Percentiles rank a stretch among this genome's conserved stretches.
These are phyloP conservation scores for Pythium periplocum DNA, from an alignment of 352 stramenopile species.

Conservation along the genomic window DNA sequence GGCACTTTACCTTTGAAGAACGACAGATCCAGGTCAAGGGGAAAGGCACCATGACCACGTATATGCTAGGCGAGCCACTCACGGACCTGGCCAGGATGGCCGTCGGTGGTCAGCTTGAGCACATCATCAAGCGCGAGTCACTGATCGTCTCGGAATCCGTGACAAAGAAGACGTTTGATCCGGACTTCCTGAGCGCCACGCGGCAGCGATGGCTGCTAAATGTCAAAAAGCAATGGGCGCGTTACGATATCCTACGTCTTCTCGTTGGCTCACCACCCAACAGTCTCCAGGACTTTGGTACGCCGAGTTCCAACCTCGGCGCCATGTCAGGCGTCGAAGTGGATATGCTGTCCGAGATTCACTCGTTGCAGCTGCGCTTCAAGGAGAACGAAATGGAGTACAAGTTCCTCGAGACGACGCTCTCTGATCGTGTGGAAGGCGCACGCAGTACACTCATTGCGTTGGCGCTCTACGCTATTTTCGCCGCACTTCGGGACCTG, in stretches of 20 bases:
- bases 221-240: constrained; percentile 44
- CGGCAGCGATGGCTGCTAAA: constrained; percentile 44
- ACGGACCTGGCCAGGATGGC: constrained; percentile 58
- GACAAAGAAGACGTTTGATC: constrained; percentile 35
- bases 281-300: constrained; percentile 21
- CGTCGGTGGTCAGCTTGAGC: constrained; percentile 54
- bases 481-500: constrained; percentile 64
- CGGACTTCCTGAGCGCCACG: constrained; percentile 46
- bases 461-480: constrained; percentile 51
- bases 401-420: constrained; percentile 65
- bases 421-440: constrained; percentile 55
- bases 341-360: constrained; percentile 65
- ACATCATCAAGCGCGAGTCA: constrained; percentile 67
- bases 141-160: constrained; percentile 41
- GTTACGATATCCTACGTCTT: constrained; percentile 51
- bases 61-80: constrained; percentile 69
- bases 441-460: constrained; percentile 51
- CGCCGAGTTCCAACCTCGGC: constrained; percentile 26
- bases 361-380: constrained; percentile 54
- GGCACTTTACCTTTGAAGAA: constrained; percentile 75
- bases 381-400: constrained; percentile 66
- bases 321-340: constrained; percentile 40
- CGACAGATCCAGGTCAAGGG: constrained; percentile 83
- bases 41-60: constrained; percentile 82
- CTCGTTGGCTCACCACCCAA: constrained; percentile 48